Evolutionary conservation across 352 stramenopile genomes (phyloP).

Genomic region (Pythium grandisporangium): DNA sequence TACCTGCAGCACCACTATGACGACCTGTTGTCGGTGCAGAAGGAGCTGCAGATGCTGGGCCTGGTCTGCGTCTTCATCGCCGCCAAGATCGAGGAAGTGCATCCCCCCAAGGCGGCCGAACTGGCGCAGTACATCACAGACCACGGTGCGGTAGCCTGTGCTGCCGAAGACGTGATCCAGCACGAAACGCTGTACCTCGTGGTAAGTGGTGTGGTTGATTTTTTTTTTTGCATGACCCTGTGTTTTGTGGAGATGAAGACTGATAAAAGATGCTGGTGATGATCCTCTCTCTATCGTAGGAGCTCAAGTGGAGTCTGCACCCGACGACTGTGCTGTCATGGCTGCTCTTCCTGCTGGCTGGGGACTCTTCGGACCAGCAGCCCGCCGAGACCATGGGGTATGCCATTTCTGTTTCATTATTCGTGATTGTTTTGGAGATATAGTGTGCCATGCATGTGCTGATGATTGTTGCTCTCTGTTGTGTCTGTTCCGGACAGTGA

Average conservation of each 20-base stretch:
- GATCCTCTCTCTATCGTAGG: no score
- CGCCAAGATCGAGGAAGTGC: constrained; percentile 80
- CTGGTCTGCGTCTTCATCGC: constrained; percentile 71
- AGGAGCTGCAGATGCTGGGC: constrained; percentile 47
- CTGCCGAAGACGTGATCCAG: constrained; percentile 40
- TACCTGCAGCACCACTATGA: constrained; percentile 29
- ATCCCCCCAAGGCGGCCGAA: constrained; percentile 63
- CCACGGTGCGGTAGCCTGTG: constrained; percentile 26
- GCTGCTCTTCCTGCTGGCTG: constrained; percentile 69
- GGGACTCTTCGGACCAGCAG: constrained; percentile 53
- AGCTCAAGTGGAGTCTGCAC: constrained; percentile 79
- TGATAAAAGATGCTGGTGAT: no score
- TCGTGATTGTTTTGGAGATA: no score
- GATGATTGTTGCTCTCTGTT: no score
- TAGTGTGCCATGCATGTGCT: no score
- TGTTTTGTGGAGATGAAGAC: neutral
- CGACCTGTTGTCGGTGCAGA: constrained; percentile 40
- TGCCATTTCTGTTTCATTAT: neutral
- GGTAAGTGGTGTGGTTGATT: constrained; percentile 15
- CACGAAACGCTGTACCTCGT: constrained; percentile 52
- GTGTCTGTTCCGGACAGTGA: constrained; percentile 17
- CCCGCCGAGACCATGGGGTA: constrained; percentile 62
- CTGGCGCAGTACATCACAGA: constrained; percentile 53
- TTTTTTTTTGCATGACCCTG: constrained; percentile 5
- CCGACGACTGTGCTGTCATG: constrained; percentile 64